These are phyloP conservation scores for Heliocybe sulcata DNA, from an alignment of 1,284 basidiomycete species.

Conservation along the genomic window DNA sequence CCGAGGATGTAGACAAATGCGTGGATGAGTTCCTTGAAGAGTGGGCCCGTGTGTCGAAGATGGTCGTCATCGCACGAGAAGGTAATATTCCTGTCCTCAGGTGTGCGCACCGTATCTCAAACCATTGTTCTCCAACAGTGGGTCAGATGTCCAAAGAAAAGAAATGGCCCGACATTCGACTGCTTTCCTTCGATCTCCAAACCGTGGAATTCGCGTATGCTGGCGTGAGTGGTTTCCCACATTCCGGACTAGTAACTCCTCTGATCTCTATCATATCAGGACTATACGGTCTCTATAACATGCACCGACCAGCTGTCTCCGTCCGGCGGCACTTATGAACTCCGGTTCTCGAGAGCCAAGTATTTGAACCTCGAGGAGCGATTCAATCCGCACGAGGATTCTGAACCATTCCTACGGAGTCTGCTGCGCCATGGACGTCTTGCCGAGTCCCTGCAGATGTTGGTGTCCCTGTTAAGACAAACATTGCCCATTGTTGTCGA, in stretches of 20 bases:
- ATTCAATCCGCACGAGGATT: slow-evolving; percentile 67
- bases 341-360: slow-evolving; percentile 53
- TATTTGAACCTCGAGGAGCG: slow-evolving; percentile 10
- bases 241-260: neutral
- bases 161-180: slow-evolving; percentile 63
- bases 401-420: slow-evolving; percentile 60
- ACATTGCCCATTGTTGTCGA: slow-evolving; percentile 69
- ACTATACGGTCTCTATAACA: slow-evolving; percentile 67
- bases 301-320: slow-evolving; percentile 65
- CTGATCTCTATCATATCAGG: slow-evolving; percentile 30
- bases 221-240: slow-evolving; percentile 27
- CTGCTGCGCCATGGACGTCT: slow-evolving; percentile 58
- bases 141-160: slow-evolving; percentile 72
- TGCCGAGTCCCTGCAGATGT: slow-evolving; percentile 51
- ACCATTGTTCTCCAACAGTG: slow-evolving; percentile 36
- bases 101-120: slow-evolving; percentile 5
- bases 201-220: slow-evolving; percentile 85
- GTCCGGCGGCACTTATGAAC: slow-evolving; percentile 58
- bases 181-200: slow-evolving; percentile 83
- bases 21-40: slow-evolving; percentile 85
- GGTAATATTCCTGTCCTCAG: slow-evolving; percentile 28
- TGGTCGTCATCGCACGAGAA: slow-evolving; percentile 87
- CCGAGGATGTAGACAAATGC: slow-evolving; percentile 80
- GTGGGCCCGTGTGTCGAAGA: slow-evolving; percentile 87
- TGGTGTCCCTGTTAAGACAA: slow-evolving; percentile 61